Conservation (phyloP, 2,329 filamentous ascomycete genomes). For the Xylaria digitata region DNA sequence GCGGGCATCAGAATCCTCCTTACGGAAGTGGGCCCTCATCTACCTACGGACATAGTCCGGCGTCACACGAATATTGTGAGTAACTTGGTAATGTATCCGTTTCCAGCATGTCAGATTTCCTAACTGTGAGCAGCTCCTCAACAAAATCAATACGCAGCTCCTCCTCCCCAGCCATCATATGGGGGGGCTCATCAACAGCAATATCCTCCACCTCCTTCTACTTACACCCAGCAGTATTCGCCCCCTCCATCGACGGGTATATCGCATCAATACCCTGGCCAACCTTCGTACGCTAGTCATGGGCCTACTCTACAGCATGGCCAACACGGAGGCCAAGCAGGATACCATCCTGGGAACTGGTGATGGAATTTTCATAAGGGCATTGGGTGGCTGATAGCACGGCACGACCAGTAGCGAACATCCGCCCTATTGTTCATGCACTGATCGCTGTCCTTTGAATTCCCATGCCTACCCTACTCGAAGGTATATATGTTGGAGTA, state of each 20-base stretch:
- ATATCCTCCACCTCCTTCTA: constrained; percentile 47
- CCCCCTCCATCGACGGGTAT: constrained; percentile 44
- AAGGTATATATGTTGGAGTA: constrained; percentile 15
- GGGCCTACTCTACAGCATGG: constrained; percentile 47
- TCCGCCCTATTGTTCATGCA: background rate
- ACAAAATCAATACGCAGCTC: constrained; percentile 49
- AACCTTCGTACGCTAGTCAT: constrained; percentile 47
- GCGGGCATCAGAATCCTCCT: constrained; percentile 42
- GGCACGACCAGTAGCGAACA: background rate
- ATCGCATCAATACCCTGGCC: constrained; percentile 45
- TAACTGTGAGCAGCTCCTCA: constrained; percentile 42
- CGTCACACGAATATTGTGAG: constrained; percentile 49
- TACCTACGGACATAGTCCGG: constrained; percentile 48
- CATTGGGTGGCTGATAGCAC: constrained; percentile 5
- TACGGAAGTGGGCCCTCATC: constrained; percentile 43
- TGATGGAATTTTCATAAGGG: constrained; percentile 31
- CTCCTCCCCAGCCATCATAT: constrained; percentile 46
- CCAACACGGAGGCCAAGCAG: constrained; percentile 49
- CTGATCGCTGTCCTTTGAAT: background rate
- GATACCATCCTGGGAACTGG: constrained; percentile 51
- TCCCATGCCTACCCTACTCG: constrained; percentile 1
- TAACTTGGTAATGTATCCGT: constrained; percentile 18
- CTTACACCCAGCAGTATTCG: constrained; percentile 44
- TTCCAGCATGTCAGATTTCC: constrained; percentile 7
- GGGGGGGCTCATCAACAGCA: constrained; percentile 48